Percentiles rank a stretch among this genome's conserved stretches.
Evolutionary conservation across 495 filamentous ascomycete genomes (phyloP).

Genomic region (Haplographium delicatum): DNA sequence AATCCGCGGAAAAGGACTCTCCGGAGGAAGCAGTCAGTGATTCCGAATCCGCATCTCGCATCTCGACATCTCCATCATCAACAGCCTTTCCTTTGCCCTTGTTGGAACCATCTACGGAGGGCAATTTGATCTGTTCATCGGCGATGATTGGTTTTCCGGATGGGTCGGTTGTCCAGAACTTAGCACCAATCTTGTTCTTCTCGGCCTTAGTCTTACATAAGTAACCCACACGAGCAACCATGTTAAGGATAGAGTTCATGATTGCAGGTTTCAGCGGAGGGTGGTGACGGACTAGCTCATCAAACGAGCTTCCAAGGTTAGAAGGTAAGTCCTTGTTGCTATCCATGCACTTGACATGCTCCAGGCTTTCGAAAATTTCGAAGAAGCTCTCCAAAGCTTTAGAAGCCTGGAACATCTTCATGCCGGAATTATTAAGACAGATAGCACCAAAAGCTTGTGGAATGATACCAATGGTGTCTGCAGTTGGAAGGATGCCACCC

Average conservation of each 20-base stretch:
- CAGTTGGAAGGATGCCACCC: conserved; percentile 71
- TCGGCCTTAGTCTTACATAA: conserved; percentile 64
- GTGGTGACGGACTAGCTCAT: conserved; percentile 92
- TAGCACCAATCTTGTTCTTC: conserved; percentile 67
- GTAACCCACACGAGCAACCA: conserved; percentile 71
- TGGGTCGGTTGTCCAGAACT: conserved; percentile 57
- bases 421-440: conserved; percentile 81
- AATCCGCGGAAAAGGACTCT: background rate
- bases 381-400: conserved; percentile 79
- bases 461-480: conserved; percentile 80
- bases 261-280: conserved; percentile 74
- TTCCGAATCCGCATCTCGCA: conserved; percentile 42
- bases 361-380: conserved; percentile 88
- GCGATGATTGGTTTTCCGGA: conserved; percentile 48
- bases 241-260: conserved; percentile 71
- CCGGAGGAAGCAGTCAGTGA: conserved; percentile 19
- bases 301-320: conserved; percentile 75
- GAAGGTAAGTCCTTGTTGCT: conserved; percentile 60
- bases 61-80: conserved; percentile 49
- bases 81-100: conserved; percentile 38
- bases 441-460: conserved; percentile 89
- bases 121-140: conserved; percentile 30
- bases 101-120: conserved; percentile 5
- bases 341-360: conserved; percentile 78
- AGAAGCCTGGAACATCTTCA: conserved; percentile 83